A percentile compares a stretch with the other conserved stretches of the same genome.
These are phyloP conservation scores for Voacanga thouarsii DNA, from an alignment of 257 asterid species.

Conservation along the genomic window DNA sequence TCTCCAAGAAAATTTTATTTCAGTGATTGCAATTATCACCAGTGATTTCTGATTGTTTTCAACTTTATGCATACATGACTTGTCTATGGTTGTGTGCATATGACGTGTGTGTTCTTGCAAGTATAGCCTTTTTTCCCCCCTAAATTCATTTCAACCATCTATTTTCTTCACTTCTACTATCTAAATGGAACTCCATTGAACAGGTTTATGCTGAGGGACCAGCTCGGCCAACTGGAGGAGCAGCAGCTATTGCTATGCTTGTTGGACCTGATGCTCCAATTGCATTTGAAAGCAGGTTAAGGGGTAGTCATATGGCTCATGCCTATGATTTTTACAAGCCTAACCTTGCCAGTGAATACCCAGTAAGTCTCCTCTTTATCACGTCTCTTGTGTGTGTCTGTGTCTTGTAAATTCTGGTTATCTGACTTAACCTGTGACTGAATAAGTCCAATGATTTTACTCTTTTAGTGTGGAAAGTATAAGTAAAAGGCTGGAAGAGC, in stretches of 20 bases:
- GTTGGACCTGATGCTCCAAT: constrained; percentile 99
- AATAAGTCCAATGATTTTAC: neutral
- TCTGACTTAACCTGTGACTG: neutral
- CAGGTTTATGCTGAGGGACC: constrained; percentile 99
- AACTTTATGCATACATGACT: neutral
- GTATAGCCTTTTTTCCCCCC: neutral
- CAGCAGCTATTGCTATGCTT: constrained; percentile 97
- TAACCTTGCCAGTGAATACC: constrained; percentile 97
- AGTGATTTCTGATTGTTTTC: neutral
- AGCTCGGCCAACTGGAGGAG: constrained; percentile 99
- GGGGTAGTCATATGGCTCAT: constrained; percentile 97
- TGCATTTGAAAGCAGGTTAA: constrained; percentile 87
- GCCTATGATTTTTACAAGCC: constrained; percentile 98
- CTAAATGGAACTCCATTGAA: neutral
- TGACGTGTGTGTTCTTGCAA: neutral
- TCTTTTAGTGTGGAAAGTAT: neutral
- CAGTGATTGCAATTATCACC: neutral
- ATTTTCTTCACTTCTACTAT: neutral
- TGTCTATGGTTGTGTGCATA: neutral
- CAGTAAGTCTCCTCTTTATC: constrained; percentile 49
- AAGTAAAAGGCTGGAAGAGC: neutral
- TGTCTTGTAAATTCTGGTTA: neutral
- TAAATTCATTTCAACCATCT: neutral
- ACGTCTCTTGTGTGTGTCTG: constrained; percentile 2
- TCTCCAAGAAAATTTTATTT: neutral